These are phyloP conservation scores for Mariannaea elegans DNA, from an alignment of 2,329 filamentous ascomycete species.

Conservation along the genomic window DNA sequence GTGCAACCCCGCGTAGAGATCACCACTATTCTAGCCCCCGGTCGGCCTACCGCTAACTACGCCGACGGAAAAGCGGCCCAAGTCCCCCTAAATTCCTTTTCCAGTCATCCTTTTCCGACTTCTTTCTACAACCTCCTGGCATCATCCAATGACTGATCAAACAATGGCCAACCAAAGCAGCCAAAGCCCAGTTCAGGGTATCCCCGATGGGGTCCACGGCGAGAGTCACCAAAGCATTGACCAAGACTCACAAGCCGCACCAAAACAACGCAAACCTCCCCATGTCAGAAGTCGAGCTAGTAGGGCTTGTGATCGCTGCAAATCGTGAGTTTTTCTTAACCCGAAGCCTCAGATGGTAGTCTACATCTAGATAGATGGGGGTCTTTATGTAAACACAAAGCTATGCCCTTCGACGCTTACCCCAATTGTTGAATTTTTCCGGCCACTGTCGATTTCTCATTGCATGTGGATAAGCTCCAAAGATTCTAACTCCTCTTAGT, in stretches of 20 bases:
- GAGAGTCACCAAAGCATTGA: not conserved
- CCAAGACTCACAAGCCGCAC: not conserved
- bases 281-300: conserved; percentile 25
- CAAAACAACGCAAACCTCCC: conserved; percentile 10
- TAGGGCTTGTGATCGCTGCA: conserved; percentile 39
- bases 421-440: not conserved
- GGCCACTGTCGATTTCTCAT: not conserved
- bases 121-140: no score
- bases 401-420: not conserved
- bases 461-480: not conserved
- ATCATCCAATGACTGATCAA: no score
- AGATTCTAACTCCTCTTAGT: conserved; percentile 16
- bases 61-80: conserved; percentile 16
- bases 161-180: not conserved
- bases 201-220: not conserved
- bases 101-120: no score
- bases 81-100: not conserved
- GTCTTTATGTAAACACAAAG: no score
- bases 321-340: conserved; percentile 26
- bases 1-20: no score
- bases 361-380: not conserved
- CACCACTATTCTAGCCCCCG: no score
- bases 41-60: no score
- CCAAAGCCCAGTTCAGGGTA: not conserved
- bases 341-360: not conserved